Conservation (phyloP, 768 basidiomycete genomes). For the Russula emetica region DNA sequence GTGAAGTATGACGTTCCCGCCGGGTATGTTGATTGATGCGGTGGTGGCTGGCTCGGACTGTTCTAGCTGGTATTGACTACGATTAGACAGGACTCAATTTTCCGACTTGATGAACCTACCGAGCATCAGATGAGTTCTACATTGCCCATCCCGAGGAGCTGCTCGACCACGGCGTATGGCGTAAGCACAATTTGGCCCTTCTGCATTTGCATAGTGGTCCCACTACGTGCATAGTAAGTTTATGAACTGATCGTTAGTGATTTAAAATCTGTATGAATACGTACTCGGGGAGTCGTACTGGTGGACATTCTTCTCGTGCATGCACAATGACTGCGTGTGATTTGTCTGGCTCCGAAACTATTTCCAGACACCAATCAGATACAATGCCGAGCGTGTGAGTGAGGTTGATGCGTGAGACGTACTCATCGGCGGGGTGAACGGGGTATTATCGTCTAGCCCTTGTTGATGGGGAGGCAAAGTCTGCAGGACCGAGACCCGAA, state of each 20-base stretch:
- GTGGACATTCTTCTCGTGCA: constrained; percentile 66
- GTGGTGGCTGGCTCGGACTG: neutral
- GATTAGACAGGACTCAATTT: neutral
- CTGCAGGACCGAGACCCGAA: constrained; percentile 74
- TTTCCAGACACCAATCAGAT: constrained; percentile 3
- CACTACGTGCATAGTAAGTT: constrained; percentile 41
- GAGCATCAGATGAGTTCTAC: constrained; percentile 63
- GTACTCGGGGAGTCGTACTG: constrained; percentile 64
- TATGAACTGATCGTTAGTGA: neutral
- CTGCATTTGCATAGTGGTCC: constrained; percentile 65
- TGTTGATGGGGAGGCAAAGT: constrained; percentile 74
- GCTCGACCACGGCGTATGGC: constrained; percentile 71
- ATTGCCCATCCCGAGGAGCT: constrained; percentile 65
- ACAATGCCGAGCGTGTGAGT: constrained; percentile 6
- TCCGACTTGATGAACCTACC: constrained; percentile 19
- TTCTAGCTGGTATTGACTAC: neutral
- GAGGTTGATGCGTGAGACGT: constrained; percentile 31
- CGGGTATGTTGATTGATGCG: neutral
- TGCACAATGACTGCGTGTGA: constrained; percentile 76
- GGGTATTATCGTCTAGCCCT: constrained; percentile 67
- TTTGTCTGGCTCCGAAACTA: constrained; percentile 78
- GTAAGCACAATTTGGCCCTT: constrained; percentile 80
- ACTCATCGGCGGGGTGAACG: constrained; percentile 76
- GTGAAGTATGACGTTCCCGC: neutral
- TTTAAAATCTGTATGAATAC: constrained; percentile 29